Conservation (phyloP, 2,329 filamentous ascomycete species). For the Fonsecaea pedrosoi region DNA sequence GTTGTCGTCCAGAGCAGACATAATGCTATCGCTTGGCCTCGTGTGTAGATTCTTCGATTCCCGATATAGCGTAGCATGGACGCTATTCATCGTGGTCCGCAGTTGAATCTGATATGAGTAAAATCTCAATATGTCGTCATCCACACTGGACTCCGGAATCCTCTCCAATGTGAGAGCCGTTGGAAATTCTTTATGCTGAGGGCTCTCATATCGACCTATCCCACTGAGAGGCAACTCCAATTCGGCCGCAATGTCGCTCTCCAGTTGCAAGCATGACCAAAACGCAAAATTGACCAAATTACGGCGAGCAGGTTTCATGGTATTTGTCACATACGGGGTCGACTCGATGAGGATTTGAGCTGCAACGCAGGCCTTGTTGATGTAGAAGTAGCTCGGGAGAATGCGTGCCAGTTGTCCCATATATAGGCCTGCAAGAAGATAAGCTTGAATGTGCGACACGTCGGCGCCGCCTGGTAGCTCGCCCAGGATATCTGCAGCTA, state of each 20-base stretch:
- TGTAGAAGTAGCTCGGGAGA: slow-evolving; percentile 81
- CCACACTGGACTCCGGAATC: slow-evolving; percentile 23
- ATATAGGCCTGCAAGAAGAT: slow-evolving; percentile 84
- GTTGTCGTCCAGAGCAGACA: slow-evolving; percentile 54
- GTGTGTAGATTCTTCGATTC: slow-evolving; percentile 54
- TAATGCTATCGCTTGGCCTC: slow-evolving; percentile 42
- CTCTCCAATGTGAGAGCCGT: slow-evolving; percentile 30
- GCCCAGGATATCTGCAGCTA: slow-evolving; percentile 84
- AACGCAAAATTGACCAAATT: slow-evolving; percentile 76
- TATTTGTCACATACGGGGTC: slow-evolving; percentile 40
- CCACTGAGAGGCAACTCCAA: slow-evolving; percentile 69
- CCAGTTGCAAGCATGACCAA: slow-evolving; percentile 92
- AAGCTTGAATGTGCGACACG: slow-evolving; percentile 82
- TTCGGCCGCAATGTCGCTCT: slow-evolving; percentile 94
- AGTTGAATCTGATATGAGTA: slow-evolving; percentile 69
- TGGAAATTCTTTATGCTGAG: slow-evolving; percentile 42
- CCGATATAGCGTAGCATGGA: slow-evolving; percentile 46
- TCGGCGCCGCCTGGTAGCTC: slow-evolving; percentile 79
- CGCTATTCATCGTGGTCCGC: slow-evolving; percentile 50
- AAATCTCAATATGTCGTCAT: slow-evolving; percentile 46
- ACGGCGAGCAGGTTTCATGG: slow-evolving; percentile 30
- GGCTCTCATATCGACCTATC: slow-evolving; percentile 62
- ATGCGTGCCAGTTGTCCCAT: slow-evolving; percentile 86
- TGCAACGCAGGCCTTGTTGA: slow-evolving; percentile 65
- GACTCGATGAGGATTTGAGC: slow-evolving; percentile 77